Base-by-base conservation (phyloP, 2,329 filamentous ascomycete genomes). In the Colletotrichum sublineola region DNA sequence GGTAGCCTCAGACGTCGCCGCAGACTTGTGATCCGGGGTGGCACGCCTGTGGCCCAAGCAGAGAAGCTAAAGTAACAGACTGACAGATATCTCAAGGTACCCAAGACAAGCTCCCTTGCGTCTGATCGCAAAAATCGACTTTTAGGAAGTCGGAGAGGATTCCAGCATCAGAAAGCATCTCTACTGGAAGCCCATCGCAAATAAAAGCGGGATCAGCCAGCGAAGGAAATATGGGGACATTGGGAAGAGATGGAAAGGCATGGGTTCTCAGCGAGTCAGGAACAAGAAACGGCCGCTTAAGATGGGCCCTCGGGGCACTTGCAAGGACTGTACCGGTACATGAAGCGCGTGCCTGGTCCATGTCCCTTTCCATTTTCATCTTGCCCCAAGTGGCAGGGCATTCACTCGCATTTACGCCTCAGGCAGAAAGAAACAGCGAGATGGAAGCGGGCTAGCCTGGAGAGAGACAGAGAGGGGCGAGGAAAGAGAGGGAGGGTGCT, bases 141-240 rank as follows among this genome's bases (percentile, higher is more conserved):
- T 72, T 65, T 55, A 61, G 56, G 42, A 72, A 68, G 69, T 68
- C 60, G 65, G 18, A 68, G 68, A 68, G 58, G 63, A 72, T 68
- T 58, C 53, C 65, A 70, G 55, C 70, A 48, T 61, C 60, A 48
- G 60, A 40, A 55, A 56, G 60, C 53, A 73, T 44, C 24, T 57
- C 20, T 44, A 69, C 66, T 57, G 53, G 66, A 73, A 73, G 67
- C 66, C 60, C 66, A 73, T 73, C 24, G 66, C 48, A 70, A 48
- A 62, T 63, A 73, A 73, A 73, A 73, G 70, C 70, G 70, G 70
- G 48, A 73, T 73, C 33, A 36, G 60, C 66, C 66, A 73, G 66
- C 68, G 42, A 52, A 67, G 48, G 50, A 69, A 48, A 58, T 46
- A 55, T 70, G 66, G 66, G 11, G 60, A 24, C 60, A 42, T 73